Base-by-base conservation (phyloP, 1,284 basidiomycete species). In the Ganoderma leucocontextum region DNA sequence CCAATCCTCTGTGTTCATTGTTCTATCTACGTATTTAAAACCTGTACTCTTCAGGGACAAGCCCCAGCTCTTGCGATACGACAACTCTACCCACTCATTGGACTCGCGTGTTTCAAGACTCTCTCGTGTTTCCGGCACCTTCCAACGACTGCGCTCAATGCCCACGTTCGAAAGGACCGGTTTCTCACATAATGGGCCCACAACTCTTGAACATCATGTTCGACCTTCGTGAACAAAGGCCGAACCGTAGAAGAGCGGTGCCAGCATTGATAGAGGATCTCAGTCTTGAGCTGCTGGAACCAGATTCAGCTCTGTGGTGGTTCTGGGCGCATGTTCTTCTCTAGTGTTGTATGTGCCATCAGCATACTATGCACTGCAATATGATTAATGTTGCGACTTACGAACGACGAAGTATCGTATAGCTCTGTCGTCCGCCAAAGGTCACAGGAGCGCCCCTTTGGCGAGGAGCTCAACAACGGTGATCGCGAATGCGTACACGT, bases 401-500 rank as follows among this genome's bases (percentile, higher is more conserved):
- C 92, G 80, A 19, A 90, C 75, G 4, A 94, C 89, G 36, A 90
- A 85, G 64, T 84, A 83, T 25, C 85, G 80, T 12, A 94, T 88
- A 0, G 83, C 78, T 17, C 84, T 81, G 71, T 94, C 92, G 69
- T 90, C 87, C 66, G 86, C 78, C 61, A 81, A 79, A 8, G 80
- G 80, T 91, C 89, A 94, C 4, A 87, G 92, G 66, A 89, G 79
- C 38, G 81, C 81, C 19, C 90, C 91, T 81, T 89, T 87, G 0
- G 81, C 83, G 33, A 94, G 78, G 66, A 93, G 86, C 79, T 95
- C 93, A 35, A 90, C 82, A 70, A 91, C 91, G 57, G 84, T 86
- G 55, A 94, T 89, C 0, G 89, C 88, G 75, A 90, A 95, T 0
- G 92, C 87, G 74, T 93, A 95, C 0, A 93, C 86, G 73, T 94